Conservation (phyloP, 208 protist genomes). For the Leishmania aethiopica region DNA sequence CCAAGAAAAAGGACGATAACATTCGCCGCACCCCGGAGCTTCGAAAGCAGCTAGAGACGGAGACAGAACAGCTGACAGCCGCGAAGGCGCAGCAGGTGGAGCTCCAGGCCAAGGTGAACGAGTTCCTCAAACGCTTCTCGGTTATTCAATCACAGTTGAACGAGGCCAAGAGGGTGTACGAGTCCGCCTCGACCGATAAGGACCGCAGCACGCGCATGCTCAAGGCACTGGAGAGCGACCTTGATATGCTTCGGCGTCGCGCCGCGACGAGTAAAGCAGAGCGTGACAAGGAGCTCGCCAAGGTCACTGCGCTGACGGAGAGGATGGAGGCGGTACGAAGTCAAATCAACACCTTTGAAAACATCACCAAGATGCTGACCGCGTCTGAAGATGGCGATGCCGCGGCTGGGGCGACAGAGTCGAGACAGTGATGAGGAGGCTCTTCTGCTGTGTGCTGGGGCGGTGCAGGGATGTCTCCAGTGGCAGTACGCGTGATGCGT, state of each 20-base stretch:
- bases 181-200: slow-evolving; percentile 52
- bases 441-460: neutral
- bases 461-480: neutral
- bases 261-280: slow-evolving; percentile 45
- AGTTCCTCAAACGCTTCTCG: slow-evolving; percentile 43
- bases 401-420: neutral
- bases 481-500: neutral
- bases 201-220: slow-evolving; percentile 51
- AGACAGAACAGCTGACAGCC: slow-evolving; percentile 30
- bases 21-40: slow-evolving; percentile 42
- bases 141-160: slow-evolving; percentile 57
- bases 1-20: slow-evolving; percentile 41
- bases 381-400: neutral
- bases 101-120: slow-evolving; percentile 51
- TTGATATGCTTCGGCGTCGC: slow-evolving; percentile 36
- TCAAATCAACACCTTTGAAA: slow-evolving; percentile 54
- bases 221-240: slow-evolving; percentile 53
- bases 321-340: slow-evolving; percentile 42
- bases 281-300: slow-evolving; percentile 53
- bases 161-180: slow-evolving; percentile 55
- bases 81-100: slow-evolving; percentile 35
- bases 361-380: slow-evolving; percentile 36
- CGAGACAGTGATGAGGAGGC: neutral
- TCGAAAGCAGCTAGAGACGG: slow-evolving; percentile 39
- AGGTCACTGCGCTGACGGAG: slow-evolving; percentile 47